Evolutionary conservation across 108 stramenopile species (phyloP).

Genomic region (Cyclostephanos invisitatus): DNA sequence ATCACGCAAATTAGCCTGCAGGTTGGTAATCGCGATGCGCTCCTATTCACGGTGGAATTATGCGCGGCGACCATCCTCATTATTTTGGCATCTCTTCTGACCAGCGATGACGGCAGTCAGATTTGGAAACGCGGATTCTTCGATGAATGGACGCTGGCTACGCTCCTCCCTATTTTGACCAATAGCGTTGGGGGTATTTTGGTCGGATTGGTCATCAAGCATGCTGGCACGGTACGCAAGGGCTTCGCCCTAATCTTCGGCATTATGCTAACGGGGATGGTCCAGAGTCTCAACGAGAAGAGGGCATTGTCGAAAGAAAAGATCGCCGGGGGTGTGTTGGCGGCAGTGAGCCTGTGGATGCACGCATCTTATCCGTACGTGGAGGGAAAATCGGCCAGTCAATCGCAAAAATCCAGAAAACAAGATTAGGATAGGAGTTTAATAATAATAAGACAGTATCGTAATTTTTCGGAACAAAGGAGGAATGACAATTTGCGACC

Average conservation of each 20-base stretch:
- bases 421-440: too few species aligned
- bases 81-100: conserved; percentile 48
- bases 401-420: too few species aligned
- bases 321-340: conserved; percentile 68
- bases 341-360: conserved; percentile 78
- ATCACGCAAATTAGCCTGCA: conserved; percentile 90
- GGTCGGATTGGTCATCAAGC: conserved; percentile 93
- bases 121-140: conserved; percentile 74
- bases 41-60: conserved; percentile 89
- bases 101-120: conserved; percentile 61
- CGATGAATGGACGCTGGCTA: conserved; percentile 72
- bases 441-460: too few species aligned
- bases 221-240: conserved; percentile 89
- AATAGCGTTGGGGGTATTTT: conserved; percentile 90
- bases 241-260: conserved; percentile 92
- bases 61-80: conserved; percentile 65
- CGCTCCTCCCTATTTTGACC: conserved; percentile 84
- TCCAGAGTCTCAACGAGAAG: conserved; percentile 56
- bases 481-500: too few species aligned
- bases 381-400: background rate
- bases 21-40: conserved; percentile 70
- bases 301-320: conserved; percentile 60
- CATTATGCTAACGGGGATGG: conserved; percentile 71
- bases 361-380: conserved; percentile 74
- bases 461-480: too few species aligned